Percentiles rank a stretch among this genome's conserved stretches.
These are phyloP conservation scores for Clonostachys solani DNA, from an alignment of 2,329 filamentous ascomycete species.

Conservation along the genomic window DNA sequence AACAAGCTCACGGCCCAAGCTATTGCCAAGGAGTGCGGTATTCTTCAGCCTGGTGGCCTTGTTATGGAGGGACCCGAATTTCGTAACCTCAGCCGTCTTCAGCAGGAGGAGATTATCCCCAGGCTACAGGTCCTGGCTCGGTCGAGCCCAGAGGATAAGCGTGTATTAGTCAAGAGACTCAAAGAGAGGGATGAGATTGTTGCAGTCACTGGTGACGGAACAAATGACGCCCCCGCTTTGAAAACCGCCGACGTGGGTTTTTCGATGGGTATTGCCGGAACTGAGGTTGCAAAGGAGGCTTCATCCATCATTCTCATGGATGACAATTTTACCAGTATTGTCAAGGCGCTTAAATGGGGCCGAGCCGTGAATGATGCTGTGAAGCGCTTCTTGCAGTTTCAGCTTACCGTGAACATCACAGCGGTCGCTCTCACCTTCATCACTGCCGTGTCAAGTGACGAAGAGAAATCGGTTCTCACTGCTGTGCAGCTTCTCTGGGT, in stretches of 20 bases:
- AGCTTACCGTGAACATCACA: conserved; percentile 87
- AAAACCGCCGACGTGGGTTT: conserved; percentile 81
- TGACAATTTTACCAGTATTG: conserved; percentile 83
- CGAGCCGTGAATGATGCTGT: conserved; percentile 73
- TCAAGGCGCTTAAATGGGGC: conserved; percentile 80
- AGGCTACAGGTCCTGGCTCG: conserved; percentile 67
- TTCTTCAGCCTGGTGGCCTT: conserved; percentile 61
- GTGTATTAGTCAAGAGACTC: conserved; percentile 65
- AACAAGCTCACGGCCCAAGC: conserved; percentile 76
- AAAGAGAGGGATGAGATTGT: conserved; percentile 74
- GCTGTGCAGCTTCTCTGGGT: conserved; percentile 95
- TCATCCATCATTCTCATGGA: conserved; percentile 86
- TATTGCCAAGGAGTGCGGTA: conserved; percentile 76
- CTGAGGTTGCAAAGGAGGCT: conserved; percentile 80
- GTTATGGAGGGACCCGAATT: conserved; percentile 79
- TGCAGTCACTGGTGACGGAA: conserved; percentile 79
- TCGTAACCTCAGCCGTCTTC: conserved; percentile 61
- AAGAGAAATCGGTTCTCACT: conserved; percentile 73
- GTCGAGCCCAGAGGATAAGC: conserved; percentile 75
- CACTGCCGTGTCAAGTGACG: conserved; percentile 68
- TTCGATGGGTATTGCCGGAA: conserved; percentile 81
- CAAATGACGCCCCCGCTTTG: conserved; percentile 77
- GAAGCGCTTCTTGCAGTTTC: conserved; percentile 73
- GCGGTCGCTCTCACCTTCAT: conserved; percentile 86
- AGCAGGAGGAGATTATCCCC: conserved; percentile 66